Evolutionary conservation across 805 yeast genomes (phyloP).

Genomic region (Candida tallmaniae): DNA sequence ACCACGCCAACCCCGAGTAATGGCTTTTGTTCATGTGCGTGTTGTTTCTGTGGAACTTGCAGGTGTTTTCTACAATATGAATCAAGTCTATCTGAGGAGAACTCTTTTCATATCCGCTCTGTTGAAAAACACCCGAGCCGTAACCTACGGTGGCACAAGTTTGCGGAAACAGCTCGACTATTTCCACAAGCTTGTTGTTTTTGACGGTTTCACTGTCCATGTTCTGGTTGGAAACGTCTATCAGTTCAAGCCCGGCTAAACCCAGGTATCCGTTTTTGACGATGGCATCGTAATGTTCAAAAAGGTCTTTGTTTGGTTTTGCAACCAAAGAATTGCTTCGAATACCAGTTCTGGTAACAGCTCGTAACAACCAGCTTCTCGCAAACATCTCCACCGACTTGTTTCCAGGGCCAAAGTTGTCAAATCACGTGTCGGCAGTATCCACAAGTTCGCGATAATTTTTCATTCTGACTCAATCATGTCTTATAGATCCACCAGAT

Average conservation of each 20-base stretch:
- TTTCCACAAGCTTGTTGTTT: slow-evolving; percentile 38
- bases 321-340: neutral
- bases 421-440: neutral
- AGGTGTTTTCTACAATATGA: slow-evolving; percentile 71
- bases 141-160: slow-evolving; percentile 55
- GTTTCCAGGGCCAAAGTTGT: too few relatives aligned
- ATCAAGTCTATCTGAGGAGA: slow-evolving; percentile 82
- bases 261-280: slow-evolving; percentile 4
- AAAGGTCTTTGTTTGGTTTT: too few relatives aligned
- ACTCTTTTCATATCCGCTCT: slow-evolving; percentile 35
- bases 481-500: slow-evolving; percentile 74
- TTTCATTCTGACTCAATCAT: too few relatives aligned
- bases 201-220: slow-evolving; percentile 35
- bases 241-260: neutral
- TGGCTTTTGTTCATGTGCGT: slow-evolving; percentile 64
- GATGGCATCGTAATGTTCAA: neutral
- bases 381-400: neutral
- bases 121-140: slow-evolving; percentile 91
- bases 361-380: too few relatives aligned
- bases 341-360: too few relatives aligned
- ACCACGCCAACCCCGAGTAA: slow-evolving; percentile 61
- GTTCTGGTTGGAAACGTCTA: slow-evolving; percentile 42
- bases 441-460: too few relatives aligned
- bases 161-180: slow-evolving; percentile 46
- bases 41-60: slow-evolving; percentile 74